These are phyloP conservation scores for Irpex rosettiformis DNA, from an alignment of 1,284 basidiomycete genomes.

Conservation along the genomic window DNA sequence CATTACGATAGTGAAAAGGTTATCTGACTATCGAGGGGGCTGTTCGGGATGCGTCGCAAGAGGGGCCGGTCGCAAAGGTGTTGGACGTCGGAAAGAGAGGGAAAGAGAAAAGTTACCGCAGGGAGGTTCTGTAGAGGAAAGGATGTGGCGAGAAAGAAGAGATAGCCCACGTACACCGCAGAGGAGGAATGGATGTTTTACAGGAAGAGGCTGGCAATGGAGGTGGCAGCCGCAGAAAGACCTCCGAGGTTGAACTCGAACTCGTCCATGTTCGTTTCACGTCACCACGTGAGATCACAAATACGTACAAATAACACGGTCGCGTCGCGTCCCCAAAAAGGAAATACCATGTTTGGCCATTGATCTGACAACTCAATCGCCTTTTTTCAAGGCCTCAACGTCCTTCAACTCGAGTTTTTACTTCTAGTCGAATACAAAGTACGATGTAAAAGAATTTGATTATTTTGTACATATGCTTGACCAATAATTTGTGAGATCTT, in stretches of 20 bases:
- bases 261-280: slow-evolving; percentile 15
- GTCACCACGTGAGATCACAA: slow-evolving; percentile 22
- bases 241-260: slow-evolving; percentile 16
- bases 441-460: no score
- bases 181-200: slow-evolving; percentile 11
- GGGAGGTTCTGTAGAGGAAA: background rate
- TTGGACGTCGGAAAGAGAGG: slow-evolving; percentile 2
- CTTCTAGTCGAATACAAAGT: no score
- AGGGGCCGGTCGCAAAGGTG: slow-evolving; percentile 9
- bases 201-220: slow-evolving; percentile 20
- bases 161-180: slow-evolving; percentile 23
- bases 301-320: slow-evolving; percentile 24
- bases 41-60: slow-evolving; percentile 16
- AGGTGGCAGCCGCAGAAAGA: slow-evolving; percentile 22
- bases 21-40: slow-evolving; percentile 29
- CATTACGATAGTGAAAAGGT: slow-evolving; percentile 38
- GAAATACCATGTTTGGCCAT: background rate
- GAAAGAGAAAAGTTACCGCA: slow-evolving; percentile 2
- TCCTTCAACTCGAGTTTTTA: background rate
- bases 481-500: background rate
- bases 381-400: background rate
- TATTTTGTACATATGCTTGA: background rate
- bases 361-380: background rate
- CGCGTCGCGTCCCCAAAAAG: slow-evolving; percentile 15
- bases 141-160: slow-evolving; percentile 6